A percentile compares a stretch with the other conserved stretches of the same genome.
These are phyloP conservation scores for Pisolithus marmoratus DNA, from an alignment of 768 basidiomycete species.

Conservation along the genomic window DNA sequence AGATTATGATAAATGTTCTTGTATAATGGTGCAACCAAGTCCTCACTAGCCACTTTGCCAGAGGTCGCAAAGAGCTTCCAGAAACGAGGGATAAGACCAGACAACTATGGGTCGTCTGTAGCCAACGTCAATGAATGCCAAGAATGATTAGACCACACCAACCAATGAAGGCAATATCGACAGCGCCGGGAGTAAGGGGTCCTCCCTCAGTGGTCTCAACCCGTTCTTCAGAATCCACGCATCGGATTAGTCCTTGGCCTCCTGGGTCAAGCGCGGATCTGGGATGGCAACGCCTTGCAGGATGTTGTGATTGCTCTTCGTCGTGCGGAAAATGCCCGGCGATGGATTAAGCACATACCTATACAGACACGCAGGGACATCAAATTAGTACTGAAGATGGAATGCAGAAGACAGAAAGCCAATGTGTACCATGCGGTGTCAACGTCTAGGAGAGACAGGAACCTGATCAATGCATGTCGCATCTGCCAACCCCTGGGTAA, in stretches of 20 bases:
- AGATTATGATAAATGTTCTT: no score
- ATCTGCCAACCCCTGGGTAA: no score
- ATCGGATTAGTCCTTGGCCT: conserved; percentile 75
- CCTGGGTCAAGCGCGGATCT: conserved; percentile 68
- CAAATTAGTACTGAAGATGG: conserved; percentile 2
- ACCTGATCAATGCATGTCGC: no score
- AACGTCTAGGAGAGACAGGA: no score
- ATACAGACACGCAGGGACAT: conserved; percentile 4
- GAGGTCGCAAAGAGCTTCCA: conserved; percentile 53
- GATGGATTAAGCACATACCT: conserved; percentile 89
- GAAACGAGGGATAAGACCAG: conserved; percentile 88
- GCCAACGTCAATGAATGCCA: conserved; percentile 3
- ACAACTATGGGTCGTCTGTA: conserved; percentile 84
- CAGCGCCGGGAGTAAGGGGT: conserved; percentile 74
- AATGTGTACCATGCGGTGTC: conserved; percentile 69
- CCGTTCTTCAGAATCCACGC: conserved; percentile 90
- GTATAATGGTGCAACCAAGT: conserved; percentile 53
- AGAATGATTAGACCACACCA: conserved; percentile 7
- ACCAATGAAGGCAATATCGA: conserved; percentile 89
- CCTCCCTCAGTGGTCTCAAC: conserved; percentile 77
- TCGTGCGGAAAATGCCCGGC: conserved; percentile 86
- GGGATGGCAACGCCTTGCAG: conserved; percentile 87
- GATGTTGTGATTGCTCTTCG: conserved; percentile 94
- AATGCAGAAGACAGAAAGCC: not conserved
- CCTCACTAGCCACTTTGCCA: conserved; percentile 36